phyloP scores from a whole-genome alignment of 164 flowering plant genomes.

The Chimonanthus praecox region DNA sequence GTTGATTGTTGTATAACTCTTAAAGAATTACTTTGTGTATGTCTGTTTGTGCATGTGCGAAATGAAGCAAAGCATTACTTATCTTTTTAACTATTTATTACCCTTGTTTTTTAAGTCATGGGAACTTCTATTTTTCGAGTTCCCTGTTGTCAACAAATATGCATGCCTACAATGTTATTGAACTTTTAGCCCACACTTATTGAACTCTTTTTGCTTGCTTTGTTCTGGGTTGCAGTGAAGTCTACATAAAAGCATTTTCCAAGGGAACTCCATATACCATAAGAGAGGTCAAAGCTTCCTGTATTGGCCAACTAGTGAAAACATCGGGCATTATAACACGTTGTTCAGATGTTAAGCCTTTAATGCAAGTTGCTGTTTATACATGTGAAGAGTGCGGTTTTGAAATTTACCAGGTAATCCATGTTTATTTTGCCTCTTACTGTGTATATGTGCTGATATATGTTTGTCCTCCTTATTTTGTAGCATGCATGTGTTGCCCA shows the following conservation, averaged over 20 bases:
- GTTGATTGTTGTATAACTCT: too few relatives aligned
- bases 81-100: too few relatives aligned
- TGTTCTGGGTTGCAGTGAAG: slow-evolving; percentile 55
- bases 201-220: background rate
- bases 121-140: background rate
- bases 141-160: background rate
- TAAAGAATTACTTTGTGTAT: too few relatives aligned
- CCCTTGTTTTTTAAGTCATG: background rate
- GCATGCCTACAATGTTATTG: background rate
- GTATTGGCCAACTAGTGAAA: slow-evolving; percentile 92
- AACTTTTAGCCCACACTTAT: background rate
- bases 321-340: slow-evolving; percentile 95
- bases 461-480: background rate
- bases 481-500: background rate
- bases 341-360: slow-evolving; percentile 96
- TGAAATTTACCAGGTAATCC: slow-evolving; percentile 92
- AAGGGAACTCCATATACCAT: slow-evolving; percentile 79
- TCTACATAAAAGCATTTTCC: slow-evolving; percentile 77
- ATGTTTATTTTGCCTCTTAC: background rate
- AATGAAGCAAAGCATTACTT: too few relatives aligned
- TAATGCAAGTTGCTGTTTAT: slow-evolving; percentile 97
- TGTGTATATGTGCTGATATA: background rate
- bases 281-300: slow-evolving; percentile 90
- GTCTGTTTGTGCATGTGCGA: too few relatives aligned
- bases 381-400: slow-evolving; percentile 99